These are phyloP conservation scores for Arxiozyma slooffiae DNA, from an alignment of 1,139 yeast genomes.

Conservation along the genomic window DNA sequence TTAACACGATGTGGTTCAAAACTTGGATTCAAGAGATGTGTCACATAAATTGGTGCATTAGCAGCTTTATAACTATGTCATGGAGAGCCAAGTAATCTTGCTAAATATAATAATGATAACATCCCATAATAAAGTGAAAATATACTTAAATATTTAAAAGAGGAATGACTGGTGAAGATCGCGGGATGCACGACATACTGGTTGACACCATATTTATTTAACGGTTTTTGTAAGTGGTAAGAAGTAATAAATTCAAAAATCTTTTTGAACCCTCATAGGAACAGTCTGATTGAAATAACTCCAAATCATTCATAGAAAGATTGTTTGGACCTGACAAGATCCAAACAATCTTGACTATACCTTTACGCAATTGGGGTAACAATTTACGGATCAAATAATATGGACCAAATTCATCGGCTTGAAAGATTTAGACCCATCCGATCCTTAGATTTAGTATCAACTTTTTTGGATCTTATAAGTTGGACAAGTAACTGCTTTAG, in stretches of 20 bases:
- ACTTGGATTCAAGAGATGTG: constrained; percentile 38
- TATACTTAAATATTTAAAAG: constrained; percentile 62
- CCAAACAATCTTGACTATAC: constrained; percentile 65
- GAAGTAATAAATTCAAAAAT: constrained; percentile 71
- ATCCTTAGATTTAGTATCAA: constrained; percentile 62
- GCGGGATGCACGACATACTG: constrained; percentile 91
- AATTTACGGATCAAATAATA: constrained; percentile 66
- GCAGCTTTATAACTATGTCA: constrained; percentile 91
- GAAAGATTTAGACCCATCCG: constrained; percentile 82
- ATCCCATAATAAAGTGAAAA: constrained; percentile 79
- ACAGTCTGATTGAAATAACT: constrained; percentile 50
- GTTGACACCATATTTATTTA: constrained; percentile 40
- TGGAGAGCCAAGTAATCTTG: constrained; percentile 71
- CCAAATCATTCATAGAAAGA: constrained; percentile 64
- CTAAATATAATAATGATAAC: constrained; percentile 74
- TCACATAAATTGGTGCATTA: constrained; percentile 63
- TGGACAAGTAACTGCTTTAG: constrained; percentile 76
- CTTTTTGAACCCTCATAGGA: constrained; percentile 93
- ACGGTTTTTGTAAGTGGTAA: constrained; percentile 51
- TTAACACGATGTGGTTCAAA: constrained; percentile 45
- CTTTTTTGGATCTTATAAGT: constrained; percentile 70
- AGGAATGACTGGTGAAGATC: constrained; percentile 76
- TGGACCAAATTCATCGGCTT: constrained; percentile 93
- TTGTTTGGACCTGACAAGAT: constrained; percentile 67
- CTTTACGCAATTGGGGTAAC: constrained; percentile 43